Evolutionary conservation across 352 stramenopile species (phyloP).

Genomic region (Globisporangium paroecandrum): DNA sequence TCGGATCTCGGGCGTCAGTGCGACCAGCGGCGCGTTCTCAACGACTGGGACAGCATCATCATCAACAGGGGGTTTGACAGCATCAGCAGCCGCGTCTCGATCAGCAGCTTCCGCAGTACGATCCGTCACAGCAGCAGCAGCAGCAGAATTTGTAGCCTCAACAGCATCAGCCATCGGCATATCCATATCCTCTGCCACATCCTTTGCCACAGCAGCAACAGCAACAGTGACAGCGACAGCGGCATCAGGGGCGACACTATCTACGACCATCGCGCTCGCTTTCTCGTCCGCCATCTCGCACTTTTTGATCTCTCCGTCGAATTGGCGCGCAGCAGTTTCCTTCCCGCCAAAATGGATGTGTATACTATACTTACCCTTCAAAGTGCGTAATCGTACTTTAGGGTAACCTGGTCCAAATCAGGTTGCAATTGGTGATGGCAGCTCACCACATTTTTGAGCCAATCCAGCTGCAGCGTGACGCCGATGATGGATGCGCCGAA

Average conservation of each 20-base stretch:
- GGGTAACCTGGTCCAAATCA: neutral
- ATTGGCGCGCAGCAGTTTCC: constrained; percentile 4
- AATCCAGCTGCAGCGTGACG: neutral
- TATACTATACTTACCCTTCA: neutral
- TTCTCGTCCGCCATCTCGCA: constrained; percentile 4
- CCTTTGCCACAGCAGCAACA: neutral
- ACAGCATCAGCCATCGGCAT: neutral
- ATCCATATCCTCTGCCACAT: neutral
- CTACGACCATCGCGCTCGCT: constrained; percentile 2
- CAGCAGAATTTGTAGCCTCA: neutral
- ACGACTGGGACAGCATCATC: neutral
- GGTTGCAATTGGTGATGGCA: neutral
- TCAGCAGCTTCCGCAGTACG: neutral
- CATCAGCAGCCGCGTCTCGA: neutral
- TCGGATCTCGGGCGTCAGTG: constrained; percentile 80
- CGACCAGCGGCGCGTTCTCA: constrained; percentile 31
- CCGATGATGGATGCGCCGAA: neutral
- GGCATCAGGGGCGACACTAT: neutral
- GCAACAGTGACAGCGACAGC: neutral
- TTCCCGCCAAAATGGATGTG: constrained; percentile 15
- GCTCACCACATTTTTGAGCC: constrained; percentile 3
- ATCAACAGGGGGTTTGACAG: neutral
- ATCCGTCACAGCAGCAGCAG: neutral
- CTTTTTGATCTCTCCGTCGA: neutral
- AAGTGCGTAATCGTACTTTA: constrained; percentile 13